Conservation (phyloP, 768 basidiomycete genomes). For the Kwoniella europaea region DNA sequence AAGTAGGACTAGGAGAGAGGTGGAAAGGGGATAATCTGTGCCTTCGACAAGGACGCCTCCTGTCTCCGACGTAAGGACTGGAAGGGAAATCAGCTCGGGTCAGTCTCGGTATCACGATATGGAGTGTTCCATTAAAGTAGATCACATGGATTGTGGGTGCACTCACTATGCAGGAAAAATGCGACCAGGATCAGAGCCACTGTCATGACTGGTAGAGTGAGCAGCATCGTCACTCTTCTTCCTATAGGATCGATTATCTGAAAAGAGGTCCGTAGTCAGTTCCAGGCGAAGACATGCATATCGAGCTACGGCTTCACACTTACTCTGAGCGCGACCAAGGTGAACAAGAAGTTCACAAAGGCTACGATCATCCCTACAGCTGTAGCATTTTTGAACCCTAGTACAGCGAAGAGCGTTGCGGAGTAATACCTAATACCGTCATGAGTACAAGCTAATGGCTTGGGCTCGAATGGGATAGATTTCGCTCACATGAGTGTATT, state of each 20-base stretch:
- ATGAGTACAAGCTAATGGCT: background rate
- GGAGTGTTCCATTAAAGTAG: too few relatives aligned
- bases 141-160: too few relatives aligned
- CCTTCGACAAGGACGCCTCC: slow-evolving; percentile 68
- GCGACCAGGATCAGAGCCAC: slow-evolving; percentile 69
- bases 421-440: slow-evolving; percentile 61
- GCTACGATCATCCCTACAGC: slow-evolving; percentile 79
- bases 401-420: slow-evolving; percentile 76
- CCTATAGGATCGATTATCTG: slow-evolving; percentile 73
- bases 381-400: slow-evolving; percentile 81
- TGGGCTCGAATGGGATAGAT: background rate
- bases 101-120: too few relatives aligned
- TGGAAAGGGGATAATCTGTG: slow-evolving; percentile 65
- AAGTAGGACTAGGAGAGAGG: slow-evolving; percentile 72
- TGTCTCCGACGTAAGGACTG: slow-evolving; percentile 69
- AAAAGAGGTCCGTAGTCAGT: background rate
- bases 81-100: too few relatives aligned
- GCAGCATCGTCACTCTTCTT: slow-evolving; percentile 71
- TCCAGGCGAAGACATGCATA: background rate
- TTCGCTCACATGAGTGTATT: slow-evolving; percentile 66
- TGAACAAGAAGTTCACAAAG: slow-evolving; percentile 78
- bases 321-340: slow-evolving; percentile 67
- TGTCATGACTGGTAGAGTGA: slow-evolving; percentile 74
- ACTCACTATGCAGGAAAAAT: slow-evolving; percentile 71
- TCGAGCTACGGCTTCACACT: background rate